A percentile compares a stretch with the other conserved stretches of the same genome.
Conservation (phyloP, 768 basidiomycete genomes). For the Chalciporus pseudorubinellus region DNA sequence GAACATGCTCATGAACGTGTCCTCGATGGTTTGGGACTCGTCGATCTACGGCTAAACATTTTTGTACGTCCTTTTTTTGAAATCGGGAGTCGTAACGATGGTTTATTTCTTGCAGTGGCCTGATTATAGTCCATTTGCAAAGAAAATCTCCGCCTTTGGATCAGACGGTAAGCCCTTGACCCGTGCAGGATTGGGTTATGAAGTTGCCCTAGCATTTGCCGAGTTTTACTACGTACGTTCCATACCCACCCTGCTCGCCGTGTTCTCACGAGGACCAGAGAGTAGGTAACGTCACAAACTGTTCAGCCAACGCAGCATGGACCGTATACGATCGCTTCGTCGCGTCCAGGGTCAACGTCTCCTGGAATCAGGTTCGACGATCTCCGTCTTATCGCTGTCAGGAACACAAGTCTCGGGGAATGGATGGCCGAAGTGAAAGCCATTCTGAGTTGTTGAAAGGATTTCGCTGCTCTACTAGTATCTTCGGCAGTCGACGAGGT, state of each 20-base stretch:
- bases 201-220: constrained; percentile 29
- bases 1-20: constrained; percentile 19
- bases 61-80: constrained; percentile 14
- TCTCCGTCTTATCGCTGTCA: constrained; percentile 23
- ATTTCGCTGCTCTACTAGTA: neutral
- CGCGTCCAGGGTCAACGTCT: constrained; percentile 5
- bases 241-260: neutral
- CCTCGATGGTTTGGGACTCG: constrained; percentile 19
- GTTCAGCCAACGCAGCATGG: constrained; percentile 12
- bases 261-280: constrained; percentile 3
- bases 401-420: constrained; percentile 28
- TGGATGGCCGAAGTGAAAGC: constrained; percentile 28
- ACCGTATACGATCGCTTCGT: constrained; percentile 19
- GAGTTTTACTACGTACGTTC: constrained; percentile 29
- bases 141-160: constrained; percentile 23
- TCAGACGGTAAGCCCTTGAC: constrained; percentile 16
- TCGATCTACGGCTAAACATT: constrained; percentile 20
- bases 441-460: constrained; percentile 12
- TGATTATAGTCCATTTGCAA: constrained; percentile 23
- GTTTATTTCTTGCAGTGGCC: constrained; percentile 23
- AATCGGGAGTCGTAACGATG: neutral
- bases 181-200: constrained; percentile 26
- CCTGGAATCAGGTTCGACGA: constrained; percentile 24
- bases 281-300: constrained; percentile 20
- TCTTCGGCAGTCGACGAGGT: too few relatives aligned